Evolutionary conservation across 805 yeast species (phyloP).

Genomic region (Wickerhamomyces sydowiorum): DNA sequence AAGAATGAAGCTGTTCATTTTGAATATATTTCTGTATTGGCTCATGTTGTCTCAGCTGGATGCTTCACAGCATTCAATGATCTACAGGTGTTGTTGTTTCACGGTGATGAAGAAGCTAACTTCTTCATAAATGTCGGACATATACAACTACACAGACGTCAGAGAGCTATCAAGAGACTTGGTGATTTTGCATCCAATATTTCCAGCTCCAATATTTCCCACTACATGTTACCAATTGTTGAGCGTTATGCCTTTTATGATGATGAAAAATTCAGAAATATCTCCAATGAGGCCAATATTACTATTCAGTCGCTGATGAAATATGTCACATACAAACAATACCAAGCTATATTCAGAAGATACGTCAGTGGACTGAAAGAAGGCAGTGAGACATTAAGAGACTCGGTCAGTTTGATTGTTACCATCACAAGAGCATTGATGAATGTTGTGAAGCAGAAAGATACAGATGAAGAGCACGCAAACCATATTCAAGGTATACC

Average conservation of each 20-base stretch:
- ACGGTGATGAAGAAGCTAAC: slow-evolving; percentile 78
- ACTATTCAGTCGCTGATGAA: slow-evolving; percentile 55
- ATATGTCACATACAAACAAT: slow-evolving; percentile 73
- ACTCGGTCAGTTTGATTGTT: slow-evolving; percentile 52
- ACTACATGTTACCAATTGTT: slow-evolving; percentile 76
- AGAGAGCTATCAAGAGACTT: slow-evolving; percentile 70
- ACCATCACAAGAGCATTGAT: slow-evolving; percentile 47
- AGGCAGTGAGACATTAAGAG: slow-evolving; percentile 45
- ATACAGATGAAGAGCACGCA: slow-evolving; percentile 12
- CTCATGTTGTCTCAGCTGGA: slow-evolving; percentile 49
- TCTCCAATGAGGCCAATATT: slow-evolving; percentile 59
- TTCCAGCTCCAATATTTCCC: slow-evolving; percentile 57
- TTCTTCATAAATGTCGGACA: slow-evolving; percentile 74
- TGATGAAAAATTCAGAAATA: slow-evolving; percentile 53
- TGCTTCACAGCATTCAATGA: slow-evolving; percentile 51
- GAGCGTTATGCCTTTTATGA: slow-evolving; percentile 68
- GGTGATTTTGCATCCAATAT: slow-evolving; percentile 42
- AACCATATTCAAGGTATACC: slow-evolving; percentile 29
- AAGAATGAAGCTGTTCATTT: slow-evolving; percentile 54
- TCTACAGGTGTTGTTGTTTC: slow-evolving; percentile 55
- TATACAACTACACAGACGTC: slow-evolving; percentile 81
- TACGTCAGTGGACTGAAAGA: slow-evolving; percentile 48
- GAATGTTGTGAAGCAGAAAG: slow-evolving; percentile 26
- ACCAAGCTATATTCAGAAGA: slow-evolving; percentile 65
- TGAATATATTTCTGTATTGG: slow-evolving; percentile 66